phyloP scores from a whole-genome alignment of 345 rosid species.

The Populus nigra region DNA sequence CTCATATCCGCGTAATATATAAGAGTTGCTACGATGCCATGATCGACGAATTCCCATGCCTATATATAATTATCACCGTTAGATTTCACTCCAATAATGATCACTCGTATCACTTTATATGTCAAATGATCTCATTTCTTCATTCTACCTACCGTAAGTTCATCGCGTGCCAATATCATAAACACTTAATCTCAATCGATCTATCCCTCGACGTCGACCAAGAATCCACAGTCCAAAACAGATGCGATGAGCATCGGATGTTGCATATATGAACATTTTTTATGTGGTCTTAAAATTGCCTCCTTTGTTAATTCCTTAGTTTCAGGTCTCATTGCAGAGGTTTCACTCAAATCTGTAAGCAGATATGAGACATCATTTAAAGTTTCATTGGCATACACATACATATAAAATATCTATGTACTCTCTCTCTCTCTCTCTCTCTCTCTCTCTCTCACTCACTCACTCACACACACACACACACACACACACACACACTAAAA shows the following conservation, averaged over 20 bases:
- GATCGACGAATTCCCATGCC: background rate
- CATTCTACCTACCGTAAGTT: background rate
- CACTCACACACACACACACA: background rate
- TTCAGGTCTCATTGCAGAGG: slow-evolving; percentile 4
- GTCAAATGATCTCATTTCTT: background rate
- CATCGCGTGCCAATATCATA: background rate
- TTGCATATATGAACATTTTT: background rate
- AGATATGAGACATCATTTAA: slow-evolving; percentile 14
- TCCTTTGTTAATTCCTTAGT: background rate
- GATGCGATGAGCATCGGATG: background rate
- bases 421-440: background rate
- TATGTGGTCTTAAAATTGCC: slow-evolving; percentile 12
- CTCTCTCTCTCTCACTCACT: background rate
- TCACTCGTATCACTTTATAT: background rate
- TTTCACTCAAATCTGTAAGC: slow-evolving; percentile 2
- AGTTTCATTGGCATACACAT: slow-evolving; percentile 8
- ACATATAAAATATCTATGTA: background rate
- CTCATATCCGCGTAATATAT: background rate
- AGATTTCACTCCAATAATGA: background rate
- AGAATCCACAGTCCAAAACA: background rate
- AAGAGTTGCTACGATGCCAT: background rate
- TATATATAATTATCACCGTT: background rate
- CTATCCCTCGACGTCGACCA: background rate
- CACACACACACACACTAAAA: background rate
- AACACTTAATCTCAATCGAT: background rate